Base-by-base conservation (phyloP, 805 yeast genomes). In the Hanseniaspora occidentalis region DNA sequence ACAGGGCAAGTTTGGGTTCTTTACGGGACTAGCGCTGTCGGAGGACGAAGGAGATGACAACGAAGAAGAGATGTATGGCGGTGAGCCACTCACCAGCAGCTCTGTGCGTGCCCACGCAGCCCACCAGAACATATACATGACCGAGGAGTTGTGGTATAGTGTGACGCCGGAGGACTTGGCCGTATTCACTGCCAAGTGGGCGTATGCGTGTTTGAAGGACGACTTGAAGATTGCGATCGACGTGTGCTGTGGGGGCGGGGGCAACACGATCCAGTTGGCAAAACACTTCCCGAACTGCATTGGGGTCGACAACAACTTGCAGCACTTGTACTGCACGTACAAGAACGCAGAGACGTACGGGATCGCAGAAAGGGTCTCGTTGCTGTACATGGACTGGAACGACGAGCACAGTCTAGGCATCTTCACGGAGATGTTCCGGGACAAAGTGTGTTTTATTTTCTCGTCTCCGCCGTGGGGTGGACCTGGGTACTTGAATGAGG, bases 391-490 rank as follows among this genome's bases (percentile, higher is more conserved):
- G 2, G 78, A 76, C 45, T 79, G 69, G 67, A 45, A 50, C 5
- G 51, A 53, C 16, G 37, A 53, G 5, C 46, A 49, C 6, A 44
- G 46, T 19, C 47, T 45, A 25, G 43, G 44, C 1, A 46, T 45
- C 20, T 47, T 53, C 22, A 40, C 45, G 8, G 46, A 49, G 8
- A 42, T 56, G 4, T 48, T 48, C 13, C 42, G 51, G 14, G 39
- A 33, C 2, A 36, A 40, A 9, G 36, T 45, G 36, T 55, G 56
- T 43, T 42, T 37, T 0, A 66, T 75, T 8, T 83, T 80, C 59
- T 69, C 75, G n/a, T 79, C 89, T 1, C 94, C 94, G 1, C 94
- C 94, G 1, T 84, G 94, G 94, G 94, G 92, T 25, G 94, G 95
- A 0, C 81, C 84, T 0, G 53, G 58, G 2, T 84, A 83, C 55